Evolutionary conservation across 306 rosid species (phyloP), one percentile per base, ranked within the genome.

Genomic region (Rosa chinensis): DNA sequence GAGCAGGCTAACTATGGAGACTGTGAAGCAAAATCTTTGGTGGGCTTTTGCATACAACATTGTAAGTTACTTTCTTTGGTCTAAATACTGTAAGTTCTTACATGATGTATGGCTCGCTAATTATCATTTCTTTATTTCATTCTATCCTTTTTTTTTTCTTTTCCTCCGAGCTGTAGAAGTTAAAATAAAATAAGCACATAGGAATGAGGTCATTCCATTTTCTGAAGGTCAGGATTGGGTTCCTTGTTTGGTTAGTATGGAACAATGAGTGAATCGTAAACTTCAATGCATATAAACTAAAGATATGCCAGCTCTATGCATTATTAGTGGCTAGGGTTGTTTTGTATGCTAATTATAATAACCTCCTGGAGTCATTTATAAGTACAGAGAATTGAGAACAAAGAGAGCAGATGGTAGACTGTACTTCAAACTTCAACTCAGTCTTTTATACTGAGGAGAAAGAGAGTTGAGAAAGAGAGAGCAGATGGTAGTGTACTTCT

Each of bases 11-110:
- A 94, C 99, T 73, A 94, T 94, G 97, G 92, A 85, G 86, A 94
- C 97, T 8, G 92, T 94, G 74, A 92, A 89, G 88, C 97, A 94
- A 87, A 94, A 92, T 85, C 97, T 94, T 50, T 93, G 99, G 93
- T 94, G 97, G 99, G 99, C 97, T 86, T 94, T 94, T 77, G 84
- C 89, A 12, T 94, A 94, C 87, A 94, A 94, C 76, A 92, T 91
- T 43, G 99, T 92, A 87, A 89, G 99, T 32, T 61, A 61, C 17
- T 59, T 25, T 10, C 9, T 61, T 61, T 61, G 37, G 37, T 61
- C 67, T 52, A 52, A 17, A 17, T 17, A 52, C 58, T 52, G 21
- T 17, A 17, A 14, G 58, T 52, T 17, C 8, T 50, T 4, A 4
- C n/a, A 17, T 52, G 58, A 16, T 17, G 58, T 52, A 52, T 52